phyloP scores from a whole-genome alignment of 768 basidiomycete species.

The Hortiboletus flavorubellus region DNA sequence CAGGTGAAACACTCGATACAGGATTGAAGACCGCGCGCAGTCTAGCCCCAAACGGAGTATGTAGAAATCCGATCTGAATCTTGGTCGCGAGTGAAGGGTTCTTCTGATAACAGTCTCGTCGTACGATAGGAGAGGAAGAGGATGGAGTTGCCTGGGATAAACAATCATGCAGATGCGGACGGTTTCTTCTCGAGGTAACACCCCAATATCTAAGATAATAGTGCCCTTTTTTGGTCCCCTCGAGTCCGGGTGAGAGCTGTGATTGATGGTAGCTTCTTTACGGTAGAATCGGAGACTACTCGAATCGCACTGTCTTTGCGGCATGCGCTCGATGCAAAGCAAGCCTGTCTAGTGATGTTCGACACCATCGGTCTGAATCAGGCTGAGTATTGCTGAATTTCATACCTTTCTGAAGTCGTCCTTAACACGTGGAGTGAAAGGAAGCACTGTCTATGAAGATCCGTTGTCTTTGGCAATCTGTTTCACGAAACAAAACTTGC shows the following conservation, averaged over 20 bases:
- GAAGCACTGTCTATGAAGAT: not conserved
- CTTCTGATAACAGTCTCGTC: slow-evolving; percentile 1
- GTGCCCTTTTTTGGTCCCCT: not conserved
- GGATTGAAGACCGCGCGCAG: not conserved
- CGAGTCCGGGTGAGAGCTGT: not conserved
- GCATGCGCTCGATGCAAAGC: not conserved
- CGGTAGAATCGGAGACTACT: not conserved
- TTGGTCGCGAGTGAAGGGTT: not conserved
- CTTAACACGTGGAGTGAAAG: not conserved
- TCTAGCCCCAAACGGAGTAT: not conserved
- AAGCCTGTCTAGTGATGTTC: not conserved
- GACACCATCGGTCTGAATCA: not conserved
- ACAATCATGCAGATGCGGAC: not conserved
- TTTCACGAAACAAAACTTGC: not conserved
- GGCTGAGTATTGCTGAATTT: not conserved
- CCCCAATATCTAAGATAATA: not conserved
- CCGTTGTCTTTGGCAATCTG: not conserved
- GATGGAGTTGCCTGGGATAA: not conserved
- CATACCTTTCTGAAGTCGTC: not conserved
- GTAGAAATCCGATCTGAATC: not conserved
- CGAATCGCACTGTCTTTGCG: not conserved
- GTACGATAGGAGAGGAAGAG: not conserved
- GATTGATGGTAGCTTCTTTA: not conserved
- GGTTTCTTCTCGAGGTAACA: not conserved
- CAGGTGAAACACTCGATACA: not conserved